These are phyloP conservation scores for Butyriboletus loyo DNA, from an alignment of 768 basidiomycete species.

Conservation along the genomic window DNA sequence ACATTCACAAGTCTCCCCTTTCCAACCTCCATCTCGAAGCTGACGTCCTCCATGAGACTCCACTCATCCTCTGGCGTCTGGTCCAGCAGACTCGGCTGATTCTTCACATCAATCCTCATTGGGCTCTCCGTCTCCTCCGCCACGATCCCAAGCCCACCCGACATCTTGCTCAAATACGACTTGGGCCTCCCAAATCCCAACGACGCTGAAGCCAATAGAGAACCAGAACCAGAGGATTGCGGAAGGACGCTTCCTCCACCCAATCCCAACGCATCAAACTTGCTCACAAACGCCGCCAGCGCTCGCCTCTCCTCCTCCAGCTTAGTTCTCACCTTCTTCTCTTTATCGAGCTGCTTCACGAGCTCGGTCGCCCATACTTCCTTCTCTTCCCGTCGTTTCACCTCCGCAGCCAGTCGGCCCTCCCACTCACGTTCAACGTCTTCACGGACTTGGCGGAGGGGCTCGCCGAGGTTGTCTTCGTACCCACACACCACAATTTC, in stretches of 20 bases:
- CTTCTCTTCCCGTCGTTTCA: constrained; percentile 59
- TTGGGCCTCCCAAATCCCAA: constrained; percentile 41
- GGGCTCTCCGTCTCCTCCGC: constrained; percentile 46
- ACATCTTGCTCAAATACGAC: constrained; percentile 44
- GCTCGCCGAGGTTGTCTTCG: constrained; percentile 71
- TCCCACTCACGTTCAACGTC: constrained; percentile 77
- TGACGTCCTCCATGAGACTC: constrained; percentile 45
- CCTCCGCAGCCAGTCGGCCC: constrained; percentile 56
- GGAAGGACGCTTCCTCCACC: constrained; percentile 35
- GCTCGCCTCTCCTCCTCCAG: constrained; percentile 78
- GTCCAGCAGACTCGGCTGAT: constrained; percentile 53
- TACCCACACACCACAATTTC: constrained; percentile 70
- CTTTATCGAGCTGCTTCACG: constrained; percentile 73
- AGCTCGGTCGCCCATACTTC: constrained; percentile 73
- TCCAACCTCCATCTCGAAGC: constrained; percentile 45
- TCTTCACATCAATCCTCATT: constrained; percentile 44
- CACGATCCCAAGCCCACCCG: constrained; percentile 22
- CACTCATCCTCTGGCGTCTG: constrained; percentile 59
- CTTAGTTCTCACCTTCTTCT: constrained; percentile 65
- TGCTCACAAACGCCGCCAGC: constrained; percentile 74
- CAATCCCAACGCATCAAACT: constrained; percentile 73
- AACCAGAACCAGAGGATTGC: constrained; percentile 18
- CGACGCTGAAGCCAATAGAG: not conserved
- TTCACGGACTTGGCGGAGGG: constrained; percentile 60
- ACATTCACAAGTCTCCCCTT: constrained; percentile 19